These are phyloP conservation scores for Hypomyces rosellus DNA, from an alignment of 2,329 filamentous ascomycete species.

Conservation along the genomic window DNA sequence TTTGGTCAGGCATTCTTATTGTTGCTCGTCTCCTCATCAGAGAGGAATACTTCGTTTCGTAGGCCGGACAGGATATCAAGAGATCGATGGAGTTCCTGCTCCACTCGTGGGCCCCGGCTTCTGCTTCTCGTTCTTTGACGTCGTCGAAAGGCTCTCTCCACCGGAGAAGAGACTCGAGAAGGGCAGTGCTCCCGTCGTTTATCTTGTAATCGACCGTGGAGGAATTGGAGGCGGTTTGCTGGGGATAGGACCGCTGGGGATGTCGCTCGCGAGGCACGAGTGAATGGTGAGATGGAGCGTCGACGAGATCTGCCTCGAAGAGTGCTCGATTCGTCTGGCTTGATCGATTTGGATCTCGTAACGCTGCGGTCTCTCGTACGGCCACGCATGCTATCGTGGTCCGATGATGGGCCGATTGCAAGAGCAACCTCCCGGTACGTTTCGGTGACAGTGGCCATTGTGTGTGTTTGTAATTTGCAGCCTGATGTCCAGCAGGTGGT, in stretches of 20 bases:
- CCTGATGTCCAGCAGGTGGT: background rate
- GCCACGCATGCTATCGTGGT: constrained; percentile 28
- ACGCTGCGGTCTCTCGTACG: constrained; percentile 35
- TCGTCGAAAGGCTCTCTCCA: constrained; percentile 26
- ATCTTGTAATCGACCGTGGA: constrained; percentile 34
- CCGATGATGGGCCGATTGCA: constrained; percentile 17
- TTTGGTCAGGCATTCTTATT: background rate
- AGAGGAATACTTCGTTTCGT: constrained; percentile 28
- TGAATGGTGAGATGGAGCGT: constrained; percentile 32
- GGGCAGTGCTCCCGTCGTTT: constrained; percentile 40
- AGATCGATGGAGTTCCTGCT: constrained; percentile 23
- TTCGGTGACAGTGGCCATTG: constrained; percentile 12
- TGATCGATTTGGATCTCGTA: constrained; percentile 26
- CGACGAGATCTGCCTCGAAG: constrained; percentile 36
- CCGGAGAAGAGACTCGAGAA: constrained; percentile 31
- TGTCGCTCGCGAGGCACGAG: constrained; percentile 25
- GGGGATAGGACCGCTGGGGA: constrained; percentile 34
- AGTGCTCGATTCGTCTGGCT: constrained; percentile 36
- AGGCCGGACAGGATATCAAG: constrained; percentile 27
- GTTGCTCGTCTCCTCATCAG: constrained; percentile 10
- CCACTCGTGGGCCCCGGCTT: constrained; percentile 28
- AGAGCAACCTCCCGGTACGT: constrained; percentile 19
- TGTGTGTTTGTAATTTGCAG: background rate
- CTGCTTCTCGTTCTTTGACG: constrained; percentile 34
- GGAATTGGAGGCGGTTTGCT: constrained; percentile 34